These are phyloP conservation scores for Neurospora discreta DNA, from an alignment of 495 filamentous ascomycete genomes.

Conservation along the genomic window DNA sequence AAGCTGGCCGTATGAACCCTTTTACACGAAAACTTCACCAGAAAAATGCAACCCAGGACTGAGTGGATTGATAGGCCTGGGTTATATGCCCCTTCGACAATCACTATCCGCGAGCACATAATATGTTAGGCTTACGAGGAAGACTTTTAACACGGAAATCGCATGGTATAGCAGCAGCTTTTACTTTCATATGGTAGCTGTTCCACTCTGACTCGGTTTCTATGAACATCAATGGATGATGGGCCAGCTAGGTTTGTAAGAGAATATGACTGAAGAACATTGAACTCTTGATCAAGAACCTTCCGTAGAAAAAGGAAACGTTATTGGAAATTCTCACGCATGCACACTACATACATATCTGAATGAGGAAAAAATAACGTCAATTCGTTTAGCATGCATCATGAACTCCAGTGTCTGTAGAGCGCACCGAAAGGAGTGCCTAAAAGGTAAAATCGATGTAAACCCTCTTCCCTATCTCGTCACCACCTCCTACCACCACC, in stretches of 20 bases:
- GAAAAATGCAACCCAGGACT: not conserved
- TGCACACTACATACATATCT: not conserved
- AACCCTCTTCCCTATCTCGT: not conserved
- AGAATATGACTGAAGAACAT: not conserved
- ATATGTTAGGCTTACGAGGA: not conserved
- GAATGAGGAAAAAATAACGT: not conserved
- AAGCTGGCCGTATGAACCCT: too few species aligned
- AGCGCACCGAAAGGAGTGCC: not conserved
- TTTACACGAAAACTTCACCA: not conserved
- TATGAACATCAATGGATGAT: not conserved
- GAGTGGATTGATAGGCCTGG: not conserved
- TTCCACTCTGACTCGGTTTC: not conserved
- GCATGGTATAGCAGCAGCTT: not conserved
- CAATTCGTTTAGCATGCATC: not conserved
- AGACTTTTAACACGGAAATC: not conserved
- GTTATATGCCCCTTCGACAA: not conserved
- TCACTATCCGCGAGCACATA: not conserved
- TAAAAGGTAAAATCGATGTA: too few species aligned
- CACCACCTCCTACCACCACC: not conserved
- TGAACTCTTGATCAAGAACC: not conserved
- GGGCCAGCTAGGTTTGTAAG: not conserved
- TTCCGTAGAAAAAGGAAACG: not conserved
- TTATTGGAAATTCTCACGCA: not conserved
- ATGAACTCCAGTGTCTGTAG: not conserved
- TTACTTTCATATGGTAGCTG: not conserved